Base-by-base conservation (phyloP, 1,139 yeast genomes). In the Saccharomyces hybrid region DNA sequence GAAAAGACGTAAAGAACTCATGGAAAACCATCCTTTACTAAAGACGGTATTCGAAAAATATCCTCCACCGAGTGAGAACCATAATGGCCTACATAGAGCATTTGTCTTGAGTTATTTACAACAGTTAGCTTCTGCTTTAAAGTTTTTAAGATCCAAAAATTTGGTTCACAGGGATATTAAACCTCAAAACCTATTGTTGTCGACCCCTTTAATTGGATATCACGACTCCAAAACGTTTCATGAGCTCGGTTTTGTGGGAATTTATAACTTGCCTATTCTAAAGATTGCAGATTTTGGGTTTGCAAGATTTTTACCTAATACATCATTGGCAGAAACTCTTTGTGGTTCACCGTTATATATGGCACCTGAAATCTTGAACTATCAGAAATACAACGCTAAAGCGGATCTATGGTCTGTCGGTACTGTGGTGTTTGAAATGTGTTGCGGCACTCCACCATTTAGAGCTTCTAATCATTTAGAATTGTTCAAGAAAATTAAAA, bases 321-420 rank as follows among this genome's bases (percentile, higher is more conserved):
- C 97, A 1, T 85, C 96, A 2, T 78, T 95, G 80, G 98, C 99
- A 1, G 99, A 93, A 70, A 93, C 99, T 2, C 75, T 93, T 60
- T 93, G 99, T 76, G 99, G 99, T 1, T 88, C 97, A 9, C 99
- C 99, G 1, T 74, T 93, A 49, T 93, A 95, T 70, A 93, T 93
- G 99, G 99, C 99, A 0, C 99, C 99, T 0, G 99, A 93, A 71
- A 95, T 93, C 51, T 77, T 93, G 63, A 78, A 96, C 59, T 90
- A 89, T 68, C 98, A 95, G 69, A 93, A 90, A 71, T 93, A 93
- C 72, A 90, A 91, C 64, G 99, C 98, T 3, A 91, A 90, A 69
- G 98, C 97, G 0, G 99, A 93, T 69, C 74, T 93, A 59, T 93
- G 99, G 99, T 89, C 97, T 1, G 97, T 93, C 4, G 99, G 99